Percentiles rank a stretch among this genome's conserved stretches.
These are phyloP conservation scores for Crataegus laevigata DNA, from an alignment of 306 rosid genomes.

Conservation along the genomic window DNA sequence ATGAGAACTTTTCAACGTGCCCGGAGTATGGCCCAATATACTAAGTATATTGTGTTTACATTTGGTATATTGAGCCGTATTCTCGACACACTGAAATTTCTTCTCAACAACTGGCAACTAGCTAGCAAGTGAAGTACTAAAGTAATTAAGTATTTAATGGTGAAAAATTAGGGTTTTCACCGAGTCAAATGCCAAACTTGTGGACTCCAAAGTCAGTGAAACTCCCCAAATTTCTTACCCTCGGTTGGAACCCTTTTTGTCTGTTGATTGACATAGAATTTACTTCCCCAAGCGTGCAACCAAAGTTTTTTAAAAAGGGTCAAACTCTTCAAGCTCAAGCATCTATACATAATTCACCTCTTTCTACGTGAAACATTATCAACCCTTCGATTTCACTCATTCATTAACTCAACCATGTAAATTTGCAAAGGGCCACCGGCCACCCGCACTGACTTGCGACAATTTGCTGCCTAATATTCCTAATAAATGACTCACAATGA, in stretches of 20 bases:
- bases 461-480: not conserved
- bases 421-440: not conserved
- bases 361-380: conserved; percentile 46
- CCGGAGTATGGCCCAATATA: accelerated
- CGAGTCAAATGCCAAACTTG: conserved; percentile 57
- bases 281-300: conserved; percentile 61
- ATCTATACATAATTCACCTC: conserved; percentile 35
- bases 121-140: conserved; percentile 14
- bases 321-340: conserved; percentile 50
- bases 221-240: conserved; percentile 59
- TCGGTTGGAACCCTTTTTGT: conserved; percentile 73
- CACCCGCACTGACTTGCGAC: not conserved
- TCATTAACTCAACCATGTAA: not conserved
- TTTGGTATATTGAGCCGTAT: no score
- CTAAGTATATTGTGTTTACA: no score
- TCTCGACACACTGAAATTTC: no score
- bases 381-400: conserved; percentile 15
- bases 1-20: no score
- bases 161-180: not conserved
- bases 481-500: not conserved
- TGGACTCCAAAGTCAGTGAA: conserved; percentile 71
- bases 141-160: conserved; percentile 28
- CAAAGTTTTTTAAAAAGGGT: conserved; percentile 35
- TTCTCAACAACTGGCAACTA: no score
- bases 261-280: conserved; percentile 66